Percentiles rank a stretch among this genome's conserved stretches.
Evolutionary conservation across 805 yeast genomes (phyloP).

Genomic region (Zygosaccharomyces rouxii): DNA sequence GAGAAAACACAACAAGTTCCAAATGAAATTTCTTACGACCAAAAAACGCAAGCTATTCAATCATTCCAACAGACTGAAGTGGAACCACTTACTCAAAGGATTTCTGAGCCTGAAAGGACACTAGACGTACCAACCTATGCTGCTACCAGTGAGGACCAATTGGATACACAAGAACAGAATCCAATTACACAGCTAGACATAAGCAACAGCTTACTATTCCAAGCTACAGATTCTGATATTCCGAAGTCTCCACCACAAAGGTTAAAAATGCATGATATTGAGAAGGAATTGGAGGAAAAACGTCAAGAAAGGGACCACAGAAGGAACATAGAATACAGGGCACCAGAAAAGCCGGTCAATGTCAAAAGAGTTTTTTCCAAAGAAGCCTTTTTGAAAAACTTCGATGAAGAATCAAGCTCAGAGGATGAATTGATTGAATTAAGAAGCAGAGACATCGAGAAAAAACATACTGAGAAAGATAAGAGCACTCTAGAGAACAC

Average conservation of each 20-base stretch:
- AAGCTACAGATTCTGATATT: constrained; percentile 6
- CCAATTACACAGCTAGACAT: neutral
- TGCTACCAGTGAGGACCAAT: neutral
- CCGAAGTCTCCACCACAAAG: neutral
- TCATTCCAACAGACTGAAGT: neutral
- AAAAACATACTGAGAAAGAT: neutral
- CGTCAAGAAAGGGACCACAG: neutral
- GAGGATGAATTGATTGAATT: neutral
- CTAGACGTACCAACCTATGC: neutral
- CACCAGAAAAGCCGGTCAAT: neutral
- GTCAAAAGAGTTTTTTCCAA: constrained; percentile 15
- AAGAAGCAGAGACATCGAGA: neutral
- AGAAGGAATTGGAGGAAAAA: constrained; percentile 14
- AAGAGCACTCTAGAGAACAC: neutral
- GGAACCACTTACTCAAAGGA: neutral
- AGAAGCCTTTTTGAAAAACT: constrained; percentile 22
- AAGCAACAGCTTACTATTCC: neutral
- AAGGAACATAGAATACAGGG: constrained; percentile 8
- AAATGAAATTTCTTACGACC: neutral
- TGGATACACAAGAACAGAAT: neutral
- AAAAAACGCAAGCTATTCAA: neutral
- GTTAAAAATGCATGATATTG: constrained; percentile 20
- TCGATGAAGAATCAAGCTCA: constrained; percentile 17
- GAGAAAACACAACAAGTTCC: neutral
- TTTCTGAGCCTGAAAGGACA: neutral